Evolutionary conservation across 352 stramenopile genomes (phyloP).

Genomic region (Pythium vanterpoolii): DNA sequence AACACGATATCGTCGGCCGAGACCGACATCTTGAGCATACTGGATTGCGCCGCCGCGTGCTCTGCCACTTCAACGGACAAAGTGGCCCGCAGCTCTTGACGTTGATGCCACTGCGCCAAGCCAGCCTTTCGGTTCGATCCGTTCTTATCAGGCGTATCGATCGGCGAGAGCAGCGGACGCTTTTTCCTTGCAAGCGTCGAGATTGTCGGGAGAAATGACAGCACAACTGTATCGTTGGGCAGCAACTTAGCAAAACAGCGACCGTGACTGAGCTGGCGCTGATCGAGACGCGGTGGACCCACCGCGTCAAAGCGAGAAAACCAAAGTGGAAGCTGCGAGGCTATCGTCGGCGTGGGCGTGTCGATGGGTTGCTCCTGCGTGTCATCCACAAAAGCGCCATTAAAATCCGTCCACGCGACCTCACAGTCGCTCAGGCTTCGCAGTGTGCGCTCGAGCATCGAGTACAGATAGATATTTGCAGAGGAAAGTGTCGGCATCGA

Average conservation of each 20-base stretch:
- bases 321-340: constrained; percentile 72
- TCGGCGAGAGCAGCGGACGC: constrained; percentile 12
- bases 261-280: constrained; percentile 56
- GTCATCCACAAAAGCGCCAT: constrained; percentile 9
- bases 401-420: constrained; percentile 73
- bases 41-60: background rate
- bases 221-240: constrained; percentile 59
- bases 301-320: constrained; percentile 35
- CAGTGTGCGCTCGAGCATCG: constrained; percentile 81
- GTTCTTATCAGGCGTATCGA: background rate
- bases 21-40: constrained; percentile 52
- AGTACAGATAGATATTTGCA: constrained; percentile 82
- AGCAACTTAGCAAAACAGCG: constrained; percentile 87
- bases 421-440: constrained; percentile 79
- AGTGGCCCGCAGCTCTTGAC: constrained; percentile 13
- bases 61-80: constrained; percentile 7
- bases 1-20: constrained; percentile 84
- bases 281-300: background rate
- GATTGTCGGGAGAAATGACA: constrained; percentile 76
- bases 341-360: constrained; percentile 19
- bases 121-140: background rate
- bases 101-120: constrained; percentile 15
- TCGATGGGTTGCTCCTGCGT: background rate
- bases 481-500: constrained; percentile 33
- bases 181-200: constrained; percentile 54